Conservation (phyloP, 129 eudicot genomes). For the Flaveria sonorensis region DNA sequence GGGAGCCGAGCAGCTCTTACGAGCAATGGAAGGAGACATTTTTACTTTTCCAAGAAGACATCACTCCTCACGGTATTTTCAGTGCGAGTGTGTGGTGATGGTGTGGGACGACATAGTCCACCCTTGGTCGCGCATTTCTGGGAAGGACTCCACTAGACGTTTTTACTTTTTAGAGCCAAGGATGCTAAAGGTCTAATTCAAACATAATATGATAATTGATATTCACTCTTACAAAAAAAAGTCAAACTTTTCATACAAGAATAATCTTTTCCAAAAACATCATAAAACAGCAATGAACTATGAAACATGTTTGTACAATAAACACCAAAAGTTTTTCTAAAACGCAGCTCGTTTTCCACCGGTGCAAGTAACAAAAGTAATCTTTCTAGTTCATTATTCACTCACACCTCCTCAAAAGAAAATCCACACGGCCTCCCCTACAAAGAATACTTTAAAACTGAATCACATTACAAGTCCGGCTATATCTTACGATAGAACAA, state of each 20-base stretch:
- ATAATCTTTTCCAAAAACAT: background rate
- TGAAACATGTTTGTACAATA: constrained; percentile 37
- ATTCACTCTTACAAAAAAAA: background rate
- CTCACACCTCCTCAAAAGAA: constrained; percentile 29
- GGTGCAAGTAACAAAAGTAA: constrained; percentile 20
- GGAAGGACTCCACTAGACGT: no score
- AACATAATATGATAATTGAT: background rate
- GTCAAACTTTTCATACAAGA: background rate
- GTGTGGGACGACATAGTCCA: no score
- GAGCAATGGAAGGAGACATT: no score
- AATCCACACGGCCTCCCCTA: constrained; percentile 34
- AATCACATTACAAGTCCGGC: constrained; percentile 33
- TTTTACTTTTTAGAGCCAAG: no score
- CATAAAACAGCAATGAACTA: constrained; percentile 29
- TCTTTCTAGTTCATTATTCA: constrained; percentile 36
- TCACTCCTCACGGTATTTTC: no score
- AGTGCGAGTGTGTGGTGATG: no score
- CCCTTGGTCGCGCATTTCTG: no score
- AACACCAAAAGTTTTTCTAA: constrained; percentile 24
- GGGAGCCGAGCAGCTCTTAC: no score
- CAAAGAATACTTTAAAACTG: constrained; percentile 41
- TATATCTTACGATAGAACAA: constrained; percentile 18
- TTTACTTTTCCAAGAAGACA: no score
- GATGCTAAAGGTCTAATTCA: background rate
- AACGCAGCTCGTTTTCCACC: constrained; percentile 24